Evolutionary conservation across 2,329 filamentous ascomycete species (phyloP), one percentile per base, ranked within the genome.

Genomic region (Fusarium devonianum): DNA sequence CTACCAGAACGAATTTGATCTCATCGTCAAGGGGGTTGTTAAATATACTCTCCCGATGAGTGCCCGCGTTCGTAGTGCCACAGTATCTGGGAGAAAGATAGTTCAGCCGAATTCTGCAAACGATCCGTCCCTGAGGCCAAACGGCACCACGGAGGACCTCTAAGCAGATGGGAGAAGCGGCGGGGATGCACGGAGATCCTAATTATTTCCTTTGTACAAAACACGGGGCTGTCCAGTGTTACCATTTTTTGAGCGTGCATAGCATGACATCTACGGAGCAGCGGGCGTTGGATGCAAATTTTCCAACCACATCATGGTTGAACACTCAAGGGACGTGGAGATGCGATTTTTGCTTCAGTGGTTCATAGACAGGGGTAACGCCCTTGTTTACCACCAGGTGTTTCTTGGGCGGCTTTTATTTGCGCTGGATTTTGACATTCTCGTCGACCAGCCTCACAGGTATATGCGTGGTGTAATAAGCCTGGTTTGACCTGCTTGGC

Each of bases 21-120:
- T 99, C 37, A 93, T 97, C 53, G 83, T 99, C 30, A 87, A 94
- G 63, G 94, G 94, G 16, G 89, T 94, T 11, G 79, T 99, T 61
- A 92, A 92, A 67, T 99, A 99, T 66, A 82, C 76, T 21, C 74
- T 87, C 23, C 84, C 84, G 3, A 73, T 87, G 41, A 87, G 82
- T 62, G 80, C 82, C 59, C 80, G 78, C 43, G 71, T 84, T 26
- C 76, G 83, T 56, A 86, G 80, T 56, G 81, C 82, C 7, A 77
- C 81, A 7, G 83, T 87, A 33, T 80, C 82, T 8, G 83, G 82
- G 22, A 77, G 83, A 59, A 80, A 80, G 8, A 79, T 75, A 1
- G 82, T 87, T 53, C 83, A 85, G 61, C 82, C 83, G 3, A 86
- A 86, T 62, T 79, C 82, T 12, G 80, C 80, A n/a, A 82, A 80